Base-by-base conservation (phyloP, 495 filamentous ascomycete species). In the Penicillium pulvis region DNA sequence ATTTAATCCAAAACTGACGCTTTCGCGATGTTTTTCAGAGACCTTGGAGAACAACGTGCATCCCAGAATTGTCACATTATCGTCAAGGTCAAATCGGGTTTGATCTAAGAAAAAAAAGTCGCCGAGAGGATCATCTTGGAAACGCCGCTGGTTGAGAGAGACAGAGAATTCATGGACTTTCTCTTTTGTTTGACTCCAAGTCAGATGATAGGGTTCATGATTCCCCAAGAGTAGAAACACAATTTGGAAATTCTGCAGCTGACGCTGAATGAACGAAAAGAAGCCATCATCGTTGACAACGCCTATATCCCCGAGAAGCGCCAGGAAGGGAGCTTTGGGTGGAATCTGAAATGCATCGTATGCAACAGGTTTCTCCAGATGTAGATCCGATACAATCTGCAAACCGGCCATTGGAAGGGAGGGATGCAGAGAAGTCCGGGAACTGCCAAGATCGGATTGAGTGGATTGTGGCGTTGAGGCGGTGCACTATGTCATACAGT, bases 351-450 rank as follows among this genome's bases (percentile, higher is more conserved):
- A 85, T 11, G 68, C 28, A 54, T 79, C 73, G 62, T 85, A 86
- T 20, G 71, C 63, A 24, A 66, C 56, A 0, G 74, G 70, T 11
- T 56, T 68, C 56, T 87, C 81, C 0, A 87, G 67, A 58, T 86
- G 84, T 3, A 87, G 73, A 64, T 87, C 84, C 0, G 83, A 86
- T 28, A 83, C 51, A 26, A 85, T 78, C 57, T 87, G 85, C 51
- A 87, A 56, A 20, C 20, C n/a, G 16, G 52, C 45, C 50, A 58
- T 44, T 52, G 39, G 17, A 47, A 31, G 52, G 53, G 12, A n/a
- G 43, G 36, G 14, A 6, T 36, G 3, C 10, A 36, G 9, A 16
- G 10, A 39, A 41, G 39, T 41, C 4, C 12, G 36, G 17, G 51
- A 43, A 39, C 10, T 33, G 46, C 33, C 51, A 50, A 39, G n/a